Percentiles rank a stretch among this genome's conserved stretches.
These are phyloP conservation scores for Chlorella sp. DNA, from an alignment of 139 green algal genomes.

Conservation along the genomic window DNA sequence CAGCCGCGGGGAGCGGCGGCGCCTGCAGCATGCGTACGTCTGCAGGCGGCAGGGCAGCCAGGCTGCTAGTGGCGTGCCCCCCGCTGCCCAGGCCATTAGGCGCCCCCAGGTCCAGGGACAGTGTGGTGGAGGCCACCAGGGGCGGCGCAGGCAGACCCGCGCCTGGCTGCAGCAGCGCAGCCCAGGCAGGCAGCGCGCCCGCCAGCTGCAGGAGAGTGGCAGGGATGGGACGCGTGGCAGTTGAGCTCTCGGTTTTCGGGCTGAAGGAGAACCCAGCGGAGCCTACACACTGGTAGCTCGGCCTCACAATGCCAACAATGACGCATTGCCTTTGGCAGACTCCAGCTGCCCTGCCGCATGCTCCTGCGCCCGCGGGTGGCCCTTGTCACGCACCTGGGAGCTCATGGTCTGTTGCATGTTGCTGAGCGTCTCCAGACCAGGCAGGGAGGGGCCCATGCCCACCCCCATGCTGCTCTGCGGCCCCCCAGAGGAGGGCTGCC, in stretches of 20 bases:
- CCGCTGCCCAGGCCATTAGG: neutral
- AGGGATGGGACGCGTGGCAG: too few relatives aligned
- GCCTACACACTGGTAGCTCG: too few relatives aligned
- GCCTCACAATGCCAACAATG: too few relatives aligned
- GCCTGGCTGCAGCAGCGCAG: conserved; percentile 12
- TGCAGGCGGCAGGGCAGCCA: neutral
- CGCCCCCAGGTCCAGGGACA: neutral
- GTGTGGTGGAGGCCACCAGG: neutral
- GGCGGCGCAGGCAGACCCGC: neutral
- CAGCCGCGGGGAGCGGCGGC: neutral
- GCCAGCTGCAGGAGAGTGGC: neutral
- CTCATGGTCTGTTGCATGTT: conserved; percentile 24
- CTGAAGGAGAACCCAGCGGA: too few relatives aligned
- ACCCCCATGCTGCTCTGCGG: neutral
- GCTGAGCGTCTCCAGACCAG: conserved; percentile 5
- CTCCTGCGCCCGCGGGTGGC: too few relatives aligned
- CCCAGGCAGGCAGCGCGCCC: conserved; percentile 2
- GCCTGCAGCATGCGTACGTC: neutral
- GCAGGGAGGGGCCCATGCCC: neutral
- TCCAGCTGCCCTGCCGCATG: neutral
- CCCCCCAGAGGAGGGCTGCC: too few relatives aligned
- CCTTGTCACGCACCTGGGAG: neutral
- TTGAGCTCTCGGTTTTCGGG: too few relatives aligned
- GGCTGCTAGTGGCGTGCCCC: neutral
- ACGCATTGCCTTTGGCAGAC: too few relatives aligned